Conservation (phyloP, 768 basidiomycete genomes). For the Kwoniella pini region DNA sequence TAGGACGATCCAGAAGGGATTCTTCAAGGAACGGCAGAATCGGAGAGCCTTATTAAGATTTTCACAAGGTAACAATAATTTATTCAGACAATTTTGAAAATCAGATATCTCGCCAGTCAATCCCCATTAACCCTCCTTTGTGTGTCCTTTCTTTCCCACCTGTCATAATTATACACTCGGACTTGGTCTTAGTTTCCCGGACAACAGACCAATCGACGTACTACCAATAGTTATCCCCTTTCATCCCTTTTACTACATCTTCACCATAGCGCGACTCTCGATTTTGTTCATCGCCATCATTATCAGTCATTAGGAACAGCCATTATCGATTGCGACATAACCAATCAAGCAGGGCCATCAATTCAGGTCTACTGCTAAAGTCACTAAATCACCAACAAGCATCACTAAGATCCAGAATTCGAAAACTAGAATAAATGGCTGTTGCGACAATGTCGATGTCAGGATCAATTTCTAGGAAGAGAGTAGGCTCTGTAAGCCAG, state of each 20-base stretch:
- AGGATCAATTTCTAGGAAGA: constrained; percentile 37
- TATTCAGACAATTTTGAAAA: neutral
- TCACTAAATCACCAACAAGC: neutral
- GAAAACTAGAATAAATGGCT: neutral
- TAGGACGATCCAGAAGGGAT: no score
- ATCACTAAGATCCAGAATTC: neutral
- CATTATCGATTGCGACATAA: neutral
- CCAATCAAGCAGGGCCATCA: constrained; percentile 12
- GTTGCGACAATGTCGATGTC: constrained; percentile 19
- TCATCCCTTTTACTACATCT: neutral
- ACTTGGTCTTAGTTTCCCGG: constrained; percentile 3
- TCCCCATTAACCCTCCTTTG: constrained; percentile 4
- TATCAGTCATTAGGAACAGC: neutral
- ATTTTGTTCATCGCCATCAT: neutral
- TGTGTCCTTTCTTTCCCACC: constrained; percentile 4
- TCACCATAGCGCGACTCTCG: neutral
- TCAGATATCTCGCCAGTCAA: neutral
- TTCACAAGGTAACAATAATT: neutral
- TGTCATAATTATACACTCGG: neutral
- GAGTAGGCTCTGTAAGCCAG: constrained; percentile 46
- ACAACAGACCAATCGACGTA: neutral
- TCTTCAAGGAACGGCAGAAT: neutral
- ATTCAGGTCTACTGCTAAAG: constrained; percentile 9
- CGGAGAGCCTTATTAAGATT: neutral
- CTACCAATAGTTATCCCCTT: no score